phyloP scores from a whole-genome alignment of 257 asterid genomes.

The Salvia splendens region DNA sequence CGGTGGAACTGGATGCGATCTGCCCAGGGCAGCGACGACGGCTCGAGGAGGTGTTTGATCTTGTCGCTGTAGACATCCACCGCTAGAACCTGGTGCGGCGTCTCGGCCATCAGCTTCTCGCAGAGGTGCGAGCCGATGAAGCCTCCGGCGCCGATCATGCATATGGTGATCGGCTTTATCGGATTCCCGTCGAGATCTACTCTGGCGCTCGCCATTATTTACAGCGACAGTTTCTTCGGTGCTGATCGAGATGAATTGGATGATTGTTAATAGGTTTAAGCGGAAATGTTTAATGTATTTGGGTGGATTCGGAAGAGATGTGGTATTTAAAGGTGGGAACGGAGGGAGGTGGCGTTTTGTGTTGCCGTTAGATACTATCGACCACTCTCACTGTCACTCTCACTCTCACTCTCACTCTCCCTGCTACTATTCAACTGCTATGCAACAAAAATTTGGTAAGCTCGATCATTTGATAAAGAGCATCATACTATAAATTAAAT shows the following conservation, averaged over 20 bases:
- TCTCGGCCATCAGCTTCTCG: conserved; percentile 80
- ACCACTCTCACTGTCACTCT: too few relatives aligned
- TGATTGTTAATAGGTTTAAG: conserved; percentile 4
- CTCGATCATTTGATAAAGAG: too few relatives aligned
- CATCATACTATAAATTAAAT: too few relatives aligned
- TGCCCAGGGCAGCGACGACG: conserved; percentile 53
- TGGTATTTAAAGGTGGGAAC: too few relatives aligned
- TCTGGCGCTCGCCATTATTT: conserved; percentile 19
- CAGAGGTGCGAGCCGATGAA: conserved; percentile 95
- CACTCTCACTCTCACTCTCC: too few relatives aligned
- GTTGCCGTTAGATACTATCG: too few relatives aligned
- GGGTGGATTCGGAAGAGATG: neutral
- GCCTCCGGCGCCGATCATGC: conserved; percentile 98
- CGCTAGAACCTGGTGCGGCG: conserved; percentile 77
- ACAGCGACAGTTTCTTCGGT: conserved; percentile 3
- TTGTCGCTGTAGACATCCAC: conserved; percentile 88
- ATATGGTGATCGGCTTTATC: conserved; percentile 71
- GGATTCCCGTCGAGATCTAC: conserved; percentile 71
- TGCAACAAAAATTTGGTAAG: too few relatives aligned
- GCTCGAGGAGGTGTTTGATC: conserved; percentile 84
- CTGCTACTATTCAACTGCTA: too few relatives aligned
- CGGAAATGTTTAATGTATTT: neutral
- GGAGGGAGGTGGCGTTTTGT: too few relatives aligned
- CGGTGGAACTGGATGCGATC: conserved; percentile 93
- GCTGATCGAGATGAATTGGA: neutral